A percentile compares a stretch with the other conserved stretches of the same genome.
phyloP scores from a whole-genome alignment of 2,329 filamentous ascomycete genomes.

The Talaromyces sp. region DNA sequence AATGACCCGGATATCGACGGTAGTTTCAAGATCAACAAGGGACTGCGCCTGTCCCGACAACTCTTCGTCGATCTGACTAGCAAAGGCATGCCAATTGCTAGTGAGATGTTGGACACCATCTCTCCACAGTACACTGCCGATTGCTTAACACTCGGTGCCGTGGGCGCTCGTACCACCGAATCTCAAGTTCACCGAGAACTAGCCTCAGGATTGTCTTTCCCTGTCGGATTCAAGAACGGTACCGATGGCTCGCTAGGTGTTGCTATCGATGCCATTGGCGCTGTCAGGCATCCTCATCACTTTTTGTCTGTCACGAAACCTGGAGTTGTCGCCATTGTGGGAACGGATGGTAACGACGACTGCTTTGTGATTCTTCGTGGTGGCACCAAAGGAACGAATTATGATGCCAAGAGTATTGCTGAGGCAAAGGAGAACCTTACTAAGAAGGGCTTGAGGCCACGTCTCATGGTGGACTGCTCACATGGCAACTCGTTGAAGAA shows the following conservation, averaged over 20 bases:
- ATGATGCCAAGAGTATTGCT: slow-evolving; percentile 75
- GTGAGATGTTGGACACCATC: slow-evolving; percentile 97
- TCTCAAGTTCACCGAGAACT: slow-evolving; percentile 92
- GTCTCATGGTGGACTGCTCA: slow-evolving; percentile 96
- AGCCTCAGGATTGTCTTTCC: slow-evolving; percentile 90
- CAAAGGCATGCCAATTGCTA: slow-evolving; percentile 92
- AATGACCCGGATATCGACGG: slow-evolving; percentile 98
- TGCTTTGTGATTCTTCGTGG: slow-evolving; percentile 95
- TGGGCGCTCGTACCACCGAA: slow-evolving; percentile 95
- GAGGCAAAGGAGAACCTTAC: slow-evolving; percentile 74
- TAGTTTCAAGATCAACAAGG: slow-evolving; percentile 99
- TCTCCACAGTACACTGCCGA: slow-evolving; percentile 96
- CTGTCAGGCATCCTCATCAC: slow-evolving; percentile 86
- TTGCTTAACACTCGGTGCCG: slow-evolving; percentile 81
- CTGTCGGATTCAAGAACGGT: slow-evolving; percentile 98
- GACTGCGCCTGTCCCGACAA: slow-evolving; percentile 76
- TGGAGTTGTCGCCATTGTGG: slow-evolving; percentile 88
- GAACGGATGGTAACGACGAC: slow-evolving; percentile 90
- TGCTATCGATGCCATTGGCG: slow-evolving; percentile 91
- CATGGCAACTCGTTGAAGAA: slow-evolving; percentile 95
- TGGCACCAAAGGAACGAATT: slow-evolving; percentile 91
- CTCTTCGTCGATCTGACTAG: slow-evolving; percentile 88
- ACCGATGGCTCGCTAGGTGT: slow-evolving; percentile 87
- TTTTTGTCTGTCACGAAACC: slow-evolving; percentile 98
- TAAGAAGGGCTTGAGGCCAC: slow-evolving; percentile 66